Evolutionary conservation across 2,329 filamentous ascomycete genomes (phyloP), one percentile per base, ranked within the genome.

Genomic region (Lachnellula arida): DNA sequence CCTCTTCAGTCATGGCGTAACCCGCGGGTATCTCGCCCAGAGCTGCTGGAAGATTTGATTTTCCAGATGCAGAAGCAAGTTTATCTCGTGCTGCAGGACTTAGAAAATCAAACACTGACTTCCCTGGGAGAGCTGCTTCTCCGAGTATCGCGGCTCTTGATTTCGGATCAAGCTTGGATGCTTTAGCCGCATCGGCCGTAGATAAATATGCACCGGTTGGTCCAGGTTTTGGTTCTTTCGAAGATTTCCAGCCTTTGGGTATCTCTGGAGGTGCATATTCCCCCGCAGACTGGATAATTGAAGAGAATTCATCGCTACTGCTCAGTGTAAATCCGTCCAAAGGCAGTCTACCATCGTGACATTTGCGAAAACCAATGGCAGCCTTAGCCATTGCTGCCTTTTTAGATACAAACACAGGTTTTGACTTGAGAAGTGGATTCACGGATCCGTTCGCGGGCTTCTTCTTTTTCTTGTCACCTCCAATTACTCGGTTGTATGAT

Each of bases 61-160:
- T 91, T 1, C 92, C 92, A 2, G 90, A 91, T 1, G 85, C 85
- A 11, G 83, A 79, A 3, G 81, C 91, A 46, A 99, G 80, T 25
- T 86, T 84, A 51, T 93, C 87, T 59, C 94, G 85, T 3, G 89
- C 84, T 35, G 88, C 81, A 0, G 89, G 79, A 0, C 89, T 89
- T 62, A 99, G 80, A 71, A 89, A 99, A 72, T 97, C 92, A 70
- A 97, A 99, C 2, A 99, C 86, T 0, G 94, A 97, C 74, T 97
- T 97, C 0, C 91, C 90, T 0, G 92, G 92, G 0, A 97, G 76
- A 37, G 84, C 81, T 40, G 82, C 78, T 73, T 97, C 93, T 37
- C 92, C 92, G 1, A 97, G 78, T 0, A 96, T 77, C 4, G 84
- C 84, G 12, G 91, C 92, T 59, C 94, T 84, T 43, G 87, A 78